Evolutionary conservation across 2,329 filamentous ascomycete genomes (phyloP).

Genomic region (Pyricularia sp.): DNA sequence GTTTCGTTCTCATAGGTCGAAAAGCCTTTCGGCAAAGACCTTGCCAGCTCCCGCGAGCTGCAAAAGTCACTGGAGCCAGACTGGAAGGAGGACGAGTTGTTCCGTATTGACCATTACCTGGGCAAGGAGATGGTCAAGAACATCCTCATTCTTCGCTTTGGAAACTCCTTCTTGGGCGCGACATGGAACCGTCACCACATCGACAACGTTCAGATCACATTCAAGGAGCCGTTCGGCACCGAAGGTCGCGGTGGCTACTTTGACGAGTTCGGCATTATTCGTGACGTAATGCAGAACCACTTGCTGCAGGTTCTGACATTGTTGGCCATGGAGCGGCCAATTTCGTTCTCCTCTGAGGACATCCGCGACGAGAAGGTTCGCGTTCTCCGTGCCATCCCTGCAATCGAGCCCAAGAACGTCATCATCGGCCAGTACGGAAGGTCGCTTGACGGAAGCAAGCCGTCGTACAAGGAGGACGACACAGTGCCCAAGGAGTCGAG

Average conservation of each 20-base stretch:
- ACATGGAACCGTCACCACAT: constrained; percentile 99
- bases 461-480: constrained; percentile 96
- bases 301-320: constrained; percentile 92
- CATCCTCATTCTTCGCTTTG: constrained; percentile 93
- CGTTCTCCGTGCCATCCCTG: constrained; percentile 84
- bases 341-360: constrained; percentile 96
- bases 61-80: constrained; percentile 92
- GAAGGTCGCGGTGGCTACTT: constrained; percentile 98
- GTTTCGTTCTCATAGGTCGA: constrained; percentile 58
- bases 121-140: constrained; percentile 99
- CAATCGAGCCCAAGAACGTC: constrained; percentile 98
- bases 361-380: constrained; percentile 98
- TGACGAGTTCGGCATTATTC: constrained; percentile 98
- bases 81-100: constrained; percentile 98
- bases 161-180: constrained; percentile 96
- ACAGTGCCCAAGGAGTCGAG: constrained; percentile 95
- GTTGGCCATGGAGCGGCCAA: constrained; percentile 94
- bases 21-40: constrained; percentile 98
- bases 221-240: constrained; percentile 98
- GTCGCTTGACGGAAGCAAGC: constrained; percentile 92
- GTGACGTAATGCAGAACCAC: constrained; percentile 99
- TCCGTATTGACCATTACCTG: constrained; percentile 98
- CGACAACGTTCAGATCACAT: constrained; percentile 97
- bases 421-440: constrained; percentile 98
- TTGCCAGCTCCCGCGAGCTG: constrained; percentile 85